Conservation (phyloP, 2,329 filamentous ascomycete genomes). For the Alternaria angustiovoidea region DNA sequence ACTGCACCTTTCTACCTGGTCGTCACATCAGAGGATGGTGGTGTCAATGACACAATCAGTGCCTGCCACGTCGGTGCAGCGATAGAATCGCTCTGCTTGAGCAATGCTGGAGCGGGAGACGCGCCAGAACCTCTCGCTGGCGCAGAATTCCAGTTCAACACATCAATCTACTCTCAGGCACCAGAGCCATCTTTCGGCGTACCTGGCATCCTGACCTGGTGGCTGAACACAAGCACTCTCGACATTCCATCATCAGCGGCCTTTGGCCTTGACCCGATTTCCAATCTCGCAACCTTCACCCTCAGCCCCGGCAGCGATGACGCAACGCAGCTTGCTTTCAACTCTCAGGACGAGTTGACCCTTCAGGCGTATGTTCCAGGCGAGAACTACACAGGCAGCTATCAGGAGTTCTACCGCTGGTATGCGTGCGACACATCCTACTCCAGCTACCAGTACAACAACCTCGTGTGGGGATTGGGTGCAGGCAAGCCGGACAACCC, state of each 20-base stretch:
- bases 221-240: slow-evolving; percentile 13
- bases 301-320: slow-evolving; percentile 44
- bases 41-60: slow-evolving; percentile 51
- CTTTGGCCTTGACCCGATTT: slow-evolving; percentile 48
- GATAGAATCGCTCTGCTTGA: slow-evolving; percentile 57
- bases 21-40: slow-evolving; percentile 49
- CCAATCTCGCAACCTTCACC: slow-evolving; percentile 55
- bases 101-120: slow-evolving; percentile 26
- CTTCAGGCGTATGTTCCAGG: slow-evolving; percentile 54
- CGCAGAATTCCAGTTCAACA: slow-evolving; percentile 47
- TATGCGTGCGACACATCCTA: slow-evolving; percentile 56
- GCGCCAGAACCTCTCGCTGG: slow-evolving; percentile 27
- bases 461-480: slow-evolving; percentile 55
- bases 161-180: slow-evolving; percentile 31
- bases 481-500: slow-evolving; percentile 54
- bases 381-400: slow-evolving; percentile 31
- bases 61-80: slow-evolving; percentile 60
- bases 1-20: slow-evolving; percentile 57
- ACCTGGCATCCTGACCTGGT: slow-evolving; percentile 53
- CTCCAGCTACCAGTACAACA: slow-evolving; percentile 54
- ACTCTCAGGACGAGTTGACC: slow-evolving; percentile 49
- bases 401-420: slow-evolving; percentile 53
- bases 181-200: slow-evolving; percentile 23
- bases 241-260: slow-evolving; percentile 41
- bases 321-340: slow-evolving; percentile 51